A percentile compares a stretch with the other conserved stretches of the same genome.
phyloP scores from a whole-genome alignment of 805 yeast genomes.

The Naumovozyma dairenensis region DNA sequence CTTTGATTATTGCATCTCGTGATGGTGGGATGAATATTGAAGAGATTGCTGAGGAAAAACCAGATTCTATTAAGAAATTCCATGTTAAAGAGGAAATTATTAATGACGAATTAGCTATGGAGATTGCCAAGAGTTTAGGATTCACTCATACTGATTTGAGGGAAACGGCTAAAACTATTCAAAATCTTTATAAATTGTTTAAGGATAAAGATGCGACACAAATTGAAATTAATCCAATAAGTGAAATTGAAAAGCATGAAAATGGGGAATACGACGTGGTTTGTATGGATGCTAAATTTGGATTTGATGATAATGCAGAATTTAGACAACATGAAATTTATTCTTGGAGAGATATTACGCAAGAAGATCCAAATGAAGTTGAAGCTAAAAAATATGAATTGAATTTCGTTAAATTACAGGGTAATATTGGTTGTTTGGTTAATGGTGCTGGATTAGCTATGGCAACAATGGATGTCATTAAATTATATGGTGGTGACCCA shows the following conservation, averaged over 20 bases:
- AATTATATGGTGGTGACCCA: constrained; percentile 96
- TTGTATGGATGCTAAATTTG: constrained; percentile 99
- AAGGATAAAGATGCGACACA: constrained; percentile 91
- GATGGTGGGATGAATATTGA: constrained; percentile 99
- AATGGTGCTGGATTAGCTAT: constrained; percentile 99
- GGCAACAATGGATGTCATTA: constrained; percentile 99
- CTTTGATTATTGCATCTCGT: constrained; percentile 89
- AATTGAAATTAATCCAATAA: constrained; percentile 95
- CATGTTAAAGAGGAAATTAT: constrained; percentile 74
- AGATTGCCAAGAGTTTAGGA: constrained; percentile 73
- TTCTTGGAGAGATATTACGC: constrained; percentile 89
- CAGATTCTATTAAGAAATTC: constrained; percentile 85
- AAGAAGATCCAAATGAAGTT: constrained; percentile 97
- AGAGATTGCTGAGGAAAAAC: constrained; percentile 89
- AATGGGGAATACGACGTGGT: constrained; percentile 60
- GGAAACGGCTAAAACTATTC: constrained; percentile 80
- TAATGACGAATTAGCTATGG: constrained; percentile 61
- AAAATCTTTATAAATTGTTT: constrained; percentile 83
- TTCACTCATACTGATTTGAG: constrained; percentile 67
- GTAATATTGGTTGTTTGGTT: constrained; percentile 97
- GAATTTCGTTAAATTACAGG: constrained; percentile 95
- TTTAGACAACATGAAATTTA: constrained; percentile 93
- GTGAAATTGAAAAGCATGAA: constrained; percentile 54
- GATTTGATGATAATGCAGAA: constrained; percentile 92
- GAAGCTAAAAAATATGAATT: constrained; percentile 82